Evolutionary conservation across 2,329 filamentous ascomycete genomes (phyloP).

Genomic region (Dactylellina drechsleri): DNA sequence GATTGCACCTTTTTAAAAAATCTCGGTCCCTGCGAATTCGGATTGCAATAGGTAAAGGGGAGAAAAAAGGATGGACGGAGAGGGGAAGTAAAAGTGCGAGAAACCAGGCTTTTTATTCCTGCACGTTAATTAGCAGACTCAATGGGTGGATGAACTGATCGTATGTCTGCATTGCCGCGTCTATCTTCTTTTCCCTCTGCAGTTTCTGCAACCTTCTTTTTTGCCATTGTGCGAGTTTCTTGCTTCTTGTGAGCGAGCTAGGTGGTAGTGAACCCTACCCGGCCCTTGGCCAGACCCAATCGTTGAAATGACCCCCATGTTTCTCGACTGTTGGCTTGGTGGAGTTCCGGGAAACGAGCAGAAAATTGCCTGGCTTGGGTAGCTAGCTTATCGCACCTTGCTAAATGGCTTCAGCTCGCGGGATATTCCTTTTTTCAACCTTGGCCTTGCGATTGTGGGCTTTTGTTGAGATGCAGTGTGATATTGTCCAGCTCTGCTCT

Average conservation of each 20-base stretch:
- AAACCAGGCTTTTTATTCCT: conserved; percentile 6
- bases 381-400: neutral
- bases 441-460: conserved; percentile 18
- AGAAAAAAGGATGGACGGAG: conserved; percentile 12
- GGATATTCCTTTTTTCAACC: conserved; percentile 30
- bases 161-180: conserved; percentile 13
- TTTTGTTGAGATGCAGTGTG: conserved; percentile 54
- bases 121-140: conserved; percentile 6
- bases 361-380: conserved; percentile 28
- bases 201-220: conserved; percentile 12
- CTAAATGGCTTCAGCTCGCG: conserved; percentile 20
- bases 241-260: neutral
- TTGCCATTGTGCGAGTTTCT: conserved; percentile 39
- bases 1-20: neutral
- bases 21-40: neutral
- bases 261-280: conserved; percentile 5
- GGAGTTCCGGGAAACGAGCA: conserved; percentile 42
- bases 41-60: neutral
- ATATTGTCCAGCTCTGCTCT: neutral
- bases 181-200: conserved; percentile 18
- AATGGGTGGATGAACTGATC: conserved; percentile 41
- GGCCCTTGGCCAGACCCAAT: conserved; percentile 40
- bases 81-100: conserved; percentile 12
- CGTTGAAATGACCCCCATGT: conserved; percentile 20
- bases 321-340: conserved; percentile 14